Base-by-base conservation (phyloP, 139 green algal species). In the Bryopsis sp. region DNA sequence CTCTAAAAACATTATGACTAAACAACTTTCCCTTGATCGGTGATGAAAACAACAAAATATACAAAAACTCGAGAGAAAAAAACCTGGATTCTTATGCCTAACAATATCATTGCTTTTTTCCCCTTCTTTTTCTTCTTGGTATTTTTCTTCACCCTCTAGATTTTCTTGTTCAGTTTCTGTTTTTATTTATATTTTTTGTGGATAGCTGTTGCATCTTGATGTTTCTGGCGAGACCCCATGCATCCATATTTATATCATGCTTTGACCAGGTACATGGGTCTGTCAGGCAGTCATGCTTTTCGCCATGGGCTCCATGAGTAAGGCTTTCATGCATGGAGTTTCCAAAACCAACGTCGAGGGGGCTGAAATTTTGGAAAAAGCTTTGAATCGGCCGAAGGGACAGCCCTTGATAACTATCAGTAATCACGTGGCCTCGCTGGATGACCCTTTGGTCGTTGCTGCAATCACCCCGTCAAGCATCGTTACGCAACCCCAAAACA, bases 361-460 rank as follows among this genome's bases (percentile, higher is more conserved):
- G 0, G 24, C 15, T 2, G 79, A 90, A 7, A 35, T 65, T 28
- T 71, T 95, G 62, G 26, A 65, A 1, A 57, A 59, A 8, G 86
- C 83, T 5, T 64, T 95, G 68, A 8, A 62, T 0, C 68, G 83
- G 7, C 62, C 75, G 2, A 24, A 58, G 1, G 81, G 78, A 3
- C 80, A 82, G 58, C 77, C 76, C 1, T 77, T 95, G 2, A 84
- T 95, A 63, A 95, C 89, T 0, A 88, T 95, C 19, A 85, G 75
- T 77, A 97, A 97, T 72, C 90, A 97, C 60, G 88, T 93, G 58
- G 85, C 84, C 0, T 74, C 84, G 0, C 82, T 96, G 47, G 90
- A 97, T 58, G 90, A 97, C 76, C 90, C 90, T 0, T 72, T 97
- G 32, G 79, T 97, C 32, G 76, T 85, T 39, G 60, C 85, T 0